These are phyloP conservation scores for Trypanosomatidae sp. DNA, from an alignment of 208 protist genomes.

Conservation along the genomic window DNA sequence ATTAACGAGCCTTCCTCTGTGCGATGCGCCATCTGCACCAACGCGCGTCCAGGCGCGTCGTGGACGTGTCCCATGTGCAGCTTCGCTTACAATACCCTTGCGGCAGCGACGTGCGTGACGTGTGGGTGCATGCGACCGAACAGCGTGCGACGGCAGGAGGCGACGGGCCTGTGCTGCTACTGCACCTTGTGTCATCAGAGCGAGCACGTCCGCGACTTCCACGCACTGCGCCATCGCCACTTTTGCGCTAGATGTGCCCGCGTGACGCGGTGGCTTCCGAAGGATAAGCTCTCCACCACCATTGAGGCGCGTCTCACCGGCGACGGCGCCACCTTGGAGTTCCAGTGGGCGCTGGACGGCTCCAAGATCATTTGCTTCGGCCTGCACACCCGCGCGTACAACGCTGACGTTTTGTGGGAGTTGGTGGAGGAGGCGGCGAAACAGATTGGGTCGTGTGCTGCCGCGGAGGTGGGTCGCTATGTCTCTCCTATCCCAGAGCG, in stretches of 20 bases:
- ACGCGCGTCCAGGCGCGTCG: conserved; percentile 57
- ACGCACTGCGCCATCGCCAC: conserved; percentile 36
- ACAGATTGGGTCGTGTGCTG: conserved; percentile 15
- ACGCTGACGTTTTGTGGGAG: conserved; percentile 35
- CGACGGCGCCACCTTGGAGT: conserved; percentile 58
- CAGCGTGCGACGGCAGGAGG: conserved; percentile 23
- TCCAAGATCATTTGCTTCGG: conserved; percentile 22
- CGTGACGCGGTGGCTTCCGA: conserved; percentile 67
- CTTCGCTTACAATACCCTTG: conserved; percentile 77
- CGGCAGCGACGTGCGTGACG: conserved; percentile 51
- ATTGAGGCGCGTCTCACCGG: conserved; percentile 55
- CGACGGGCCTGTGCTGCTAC: conserved; percentile 6
- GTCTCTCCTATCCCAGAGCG: conserved; percentile 33
- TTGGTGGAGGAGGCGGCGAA: conserved; percentile 29
- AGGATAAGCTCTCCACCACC: conserved; percentile 41
- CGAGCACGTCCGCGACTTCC: conserved; percentile 48
- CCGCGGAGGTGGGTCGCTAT: conserved; percentile 36
- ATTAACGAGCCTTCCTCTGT: conserved; percentile 65
- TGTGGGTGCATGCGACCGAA: conserved; percentile 59
- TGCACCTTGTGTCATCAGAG: conserved; percentile 48
- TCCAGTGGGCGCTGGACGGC: conserved; percentile 47
- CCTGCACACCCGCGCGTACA: conserved; percentile 47
- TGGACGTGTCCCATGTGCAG: conserved; percentile 77
- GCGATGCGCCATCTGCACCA: conserved; percentile 85
- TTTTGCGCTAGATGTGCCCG: conserved; percentile 51